Base-by-base conservation (phyloP, 208 protist species). In the Leishmania braziliensis region DNA sequence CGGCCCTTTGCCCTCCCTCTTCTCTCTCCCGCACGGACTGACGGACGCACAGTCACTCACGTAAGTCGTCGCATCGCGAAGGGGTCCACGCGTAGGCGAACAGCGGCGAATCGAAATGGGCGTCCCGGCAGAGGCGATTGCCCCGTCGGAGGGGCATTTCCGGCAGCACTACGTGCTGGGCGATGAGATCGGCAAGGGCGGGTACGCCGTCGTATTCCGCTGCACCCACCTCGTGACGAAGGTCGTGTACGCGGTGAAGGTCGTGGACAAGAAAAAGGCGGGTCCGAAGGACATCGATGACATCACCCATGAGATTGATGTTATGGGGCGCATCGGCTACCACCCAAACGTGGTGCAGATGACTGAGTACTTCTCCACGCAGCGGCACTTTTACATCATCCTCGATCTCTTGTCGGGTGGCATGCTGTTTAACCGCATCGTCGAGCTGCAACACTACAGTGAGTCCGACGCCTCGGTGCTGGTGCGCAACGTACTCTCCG, bases 381-480 rank as follows among this genome's bases (percentile, higher is more conserved):
- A 83, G 54, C 90, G 87, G 10, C 93, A 97, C 68, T 83, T 96
- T 18, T 94, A 95, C 74, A 98, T 99, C 84, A 95, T 99, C 18
- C 96, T 99, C 69, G 99, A 99, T 89, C 92, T 99, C 62, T 92
- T 99, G 20, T 95, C 98, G 76, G 98, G 98, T 26, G 98, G 99
- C 5, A 99, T 99, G 95, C 91, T 99, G 83, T 97, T 99, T 62
- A 98, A 99, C 85, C 99, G 98, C 85, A 97, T 96, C 33, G 97
- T 99, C 78, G 93, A 99, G 86, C 87, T 98, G 81, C 88, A 89
- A 51, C 90, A 99, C 74, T 99, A 99, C 88, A 99, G 97, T 33
- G 97, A 96, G 74, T 91, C 99, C 43, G 96, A 93, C n/a, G 98
- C 99, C 68, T 91, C 95, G n/a, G 98, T 99, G 79, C 90, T 99